These are phyloP conservation scores for Brassica balearica DNA, from an alignment of 441 rosid species.

Conservation along the genomic window DNA sequence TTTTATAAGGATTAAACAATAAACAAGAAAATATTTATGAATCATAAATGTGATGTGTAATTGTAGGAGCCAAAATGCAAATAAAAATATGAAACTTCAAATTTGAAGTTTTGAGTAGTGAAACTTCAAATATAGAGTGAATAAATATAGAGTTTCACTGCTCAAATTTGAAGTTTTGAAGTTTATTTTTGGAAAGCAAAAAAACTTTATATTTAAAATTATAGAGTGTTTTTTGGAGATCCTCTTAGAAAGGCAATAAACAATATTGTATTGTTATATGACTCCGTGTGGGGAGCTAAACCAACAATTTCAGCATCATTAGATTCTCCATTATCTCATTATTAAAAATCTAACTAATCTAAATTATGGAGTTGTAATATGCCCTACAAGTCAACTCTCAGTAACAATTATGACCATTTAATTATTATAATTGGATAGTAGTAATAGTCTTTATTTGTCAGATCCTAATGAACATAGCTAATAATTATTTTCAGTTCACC, in stretches of 20 bases:
- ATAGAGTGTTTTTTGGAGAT: no score
- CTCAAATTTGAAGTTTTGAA: no score
- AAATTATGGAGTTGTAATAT: neutral
- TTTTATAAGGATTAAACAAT: no score
- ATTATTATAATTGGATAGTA: neutral
- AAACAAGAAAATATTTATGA: no score
- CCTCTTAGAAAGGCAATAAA: neutral
- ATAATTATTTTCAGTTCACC: neutral
- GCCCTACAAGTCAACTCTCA: slow-evolving; percentile 35
- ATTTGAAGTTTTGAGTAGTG: no score
- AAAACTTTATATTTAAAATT: no score
- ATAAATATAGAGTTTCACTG: no score
- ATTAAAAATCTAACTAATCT: neutral
- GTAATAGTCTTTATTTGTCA: slow-evolving; percentile 7
- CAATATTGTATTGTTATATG: slow-evolving; percentile 13
- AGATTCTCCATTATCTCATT: slow-evolving; percentile 35
- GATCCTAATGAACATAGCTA: slow-evolving; percentile 15
- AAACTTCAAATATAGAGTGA: no score
- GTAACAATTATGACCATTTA: slow-evolving; percentile 2
- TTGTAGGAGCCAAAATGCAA: no score
- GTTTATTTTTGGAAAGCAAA: no score
- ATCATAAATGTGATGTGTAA: no score
- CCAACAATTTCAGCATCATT: slow-evolving; percentile 35
- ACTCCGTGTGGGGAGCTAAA: slow-evolving; percentile 34
- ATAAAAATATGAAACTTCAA: no score